phyloP scores from a whole-genome alignment of 495 filamentous ascomycete genomes.

The Podospora sp. region DNA sequence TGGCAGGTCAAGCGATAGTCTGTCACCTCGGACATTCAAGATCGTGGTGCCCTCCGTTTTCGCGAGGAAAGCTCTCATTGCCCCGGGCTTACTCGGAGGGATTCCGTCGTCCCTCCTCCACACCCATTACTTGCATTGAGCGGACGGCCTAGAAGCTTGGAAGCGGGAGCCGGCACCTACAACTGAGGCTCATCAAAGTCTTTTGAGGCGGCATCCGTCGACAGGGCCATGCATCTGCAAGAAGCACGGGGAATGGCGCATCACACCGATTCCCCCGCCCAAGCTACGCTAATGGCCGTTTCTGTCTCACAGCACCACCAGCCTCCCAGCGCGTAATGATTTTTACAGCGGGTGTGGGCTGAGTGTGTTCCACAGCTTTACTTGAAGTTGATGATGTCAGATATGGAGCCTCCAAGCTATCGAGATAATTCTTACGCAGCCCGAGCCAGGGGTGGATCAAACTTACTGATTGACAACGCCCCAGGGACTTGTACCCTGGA shows the following conservation, averaged over 20 bases:
- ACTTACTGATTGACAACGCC: background rate
- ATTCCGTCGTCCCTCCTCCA: background rate
- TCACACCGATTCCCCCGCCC: background rate
- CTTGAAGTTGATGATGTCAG: background rate
- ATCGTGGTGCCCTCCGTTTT: conserved; percentile 1
- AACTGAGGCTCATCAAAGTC: background rate
- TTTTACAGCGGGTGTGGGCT: background rate
- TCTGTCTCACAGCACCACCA: background rate
- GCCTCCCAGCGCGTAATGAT: background rate
- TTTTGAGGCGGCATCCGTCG: background rate
- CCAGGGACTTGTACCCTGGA: too few relatives aligned
- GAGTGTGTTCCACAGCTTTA: background rate
- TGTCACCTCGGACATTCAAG: background rate
- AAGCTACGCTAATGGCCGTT: background rate
- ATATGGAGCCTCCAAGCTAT: background rate
- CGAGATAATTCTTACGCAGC: background rate
- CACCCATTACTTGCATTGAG: conserved; percentile 1
- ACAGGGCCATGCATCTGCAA: background rate
- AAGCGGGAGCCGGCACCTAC: background rate
- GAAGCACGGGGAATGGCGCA: background rate
- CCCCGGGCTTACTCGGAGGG: conserved; percentile 10
- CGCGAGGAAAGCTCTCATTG: conserved; percentile 11
- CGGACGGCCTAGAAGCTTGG: background rate
- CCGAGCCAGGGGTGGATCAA: background rate
- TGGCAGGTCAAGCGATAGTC: background rate